Base-by-base conservation (phyloP, 148 eudicot species). In the Talinum fruticosum region DNA sequence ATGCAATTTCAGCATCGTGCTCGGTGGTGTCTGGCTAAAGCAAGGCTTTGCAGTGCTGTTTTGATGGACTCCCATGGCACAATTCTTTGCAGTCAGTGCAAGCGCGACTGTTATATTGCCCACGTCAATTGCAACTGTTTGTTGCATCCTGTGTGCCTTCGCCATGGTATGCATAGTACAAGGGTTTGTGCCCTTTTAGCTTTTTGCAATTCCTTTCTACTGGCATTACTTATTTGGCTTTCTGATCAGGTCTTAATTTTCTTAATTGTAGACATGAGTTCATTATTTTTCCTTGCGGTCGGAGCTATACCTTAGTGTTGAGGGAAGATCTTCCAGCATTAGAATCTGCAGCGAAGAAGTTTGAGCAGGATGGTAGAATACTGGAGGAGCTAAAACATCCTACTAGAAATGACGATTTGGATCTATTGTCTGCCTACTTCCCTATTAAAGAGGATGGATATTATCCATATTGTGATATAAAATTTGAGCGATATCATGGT, bases 21-120 rank as follows among this genome's bases (percentile, higher is more conserved):
- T 81, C 92, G 93, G 28, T 93, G 99, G 99, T 89, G 87, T 85
- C 78, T 96, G 37, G 61, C 69, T 84, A 87, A 84, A 87, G 71
- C 79, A 61, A 79, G 76, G 78, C 77, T 86, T 30, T 87, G 85
- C 75, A 66, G 61, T 47, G 81, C 80, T 82, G 88, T 88, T 78
- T 83, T 85, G 53, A 66, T 75, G 69, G 84, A 89, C 79, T 84
- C 92, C 54, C 84, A 81, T 76, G 91, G 88, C 82, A 96, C 98
- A 38, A 84, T 93, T 80, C 85, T 93, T 65, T 96, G 99, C 88
- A 93, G 92, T 82, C 84, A 87, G 21, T 96, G 99, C 91, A 91
- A 96, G 83, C 95, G 97, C 26, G 99, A 96, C 82, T 96, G 99
- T 81, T 93, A 90, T 86, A 79, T 91, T 51, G 93, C 97, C 26